These are phyloP conservation scores for Achaetomiella virescens DNA, from an alignment of 495 filamentous ascomycete species.

Conservation along the genomic window DNA sequence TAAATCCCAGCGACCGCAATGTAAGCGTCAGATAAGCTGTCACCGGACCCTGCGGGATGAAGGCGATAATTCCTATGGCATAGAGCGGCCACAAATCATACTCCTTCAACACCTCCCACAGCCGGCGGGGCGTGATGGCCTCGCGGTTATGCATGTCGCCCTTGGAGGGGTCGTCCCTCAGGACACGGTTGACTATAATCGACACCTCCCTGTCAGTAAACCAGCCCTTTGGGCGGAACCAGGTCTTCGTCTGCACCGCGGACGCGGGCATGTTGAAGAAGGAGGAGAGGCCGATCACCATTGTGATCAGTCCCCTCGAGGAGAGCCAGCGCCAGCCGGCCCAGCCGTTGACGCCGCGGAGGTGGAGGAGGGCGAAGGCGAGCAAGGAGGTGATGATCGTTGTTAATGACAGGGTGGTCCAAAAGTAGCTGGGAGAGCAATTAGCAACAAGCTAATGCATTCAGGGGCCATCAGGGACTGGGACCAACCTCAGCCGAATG, in stretches of 20 bases:
- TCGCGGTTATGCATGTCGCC: conserved; percentile 56
- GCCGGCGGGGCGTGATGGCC: conserved; percentile 48
- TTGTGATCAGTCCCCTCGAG: conserved; percentile 46
- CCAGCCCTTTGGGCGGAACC: conserved; percentile 45
- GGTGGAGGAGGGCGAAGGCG: conserved; percentile 45
- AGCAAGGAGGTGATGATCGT: conserved; percentile 47
- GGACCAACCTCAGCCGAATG: conserved; percentile 48
- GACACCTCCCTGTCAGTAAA: conserved; percentile 46
- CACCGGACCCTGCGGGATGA: conserved; percentile 49
- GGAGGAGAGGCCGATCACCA: conserved; percentile 45
- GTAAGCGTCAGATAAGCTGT: conserved; percentile 57
- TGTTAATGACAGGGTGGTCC: conserved; percentile 47
- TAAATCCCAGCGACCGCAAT: conserved; percentile 54
- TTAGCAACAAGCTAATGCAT: no score
- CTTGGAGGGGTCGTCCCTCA: conserved; percentile 63
- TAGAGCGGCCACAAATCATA: conserved; percentile 72
- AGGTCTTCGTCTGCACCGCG: conserved; percentile 46
- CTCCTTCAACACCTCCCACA: conserved; percentile 57
- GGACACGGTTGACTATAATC: conserved; percentile 67
- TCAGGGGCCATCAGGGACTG: neutral
- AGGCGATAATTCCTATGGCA: conserved; percentile 51
- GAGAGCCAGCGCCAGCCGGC: conserved; percentile 58
- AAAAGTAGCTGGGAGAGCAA: conserved; percentile 51
- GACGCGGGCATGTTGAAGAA: conserved; percentile 53
- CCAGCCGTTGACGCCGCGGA: conserved; percentile 48